A percentile compares a stretch with the other conserved stretches of the same genome.
Evolutionary conservation across 2,329 filamentous ascomycete species (phyloP).

Genomic region (Arthrobotrys pseudoclavata): DNA sequence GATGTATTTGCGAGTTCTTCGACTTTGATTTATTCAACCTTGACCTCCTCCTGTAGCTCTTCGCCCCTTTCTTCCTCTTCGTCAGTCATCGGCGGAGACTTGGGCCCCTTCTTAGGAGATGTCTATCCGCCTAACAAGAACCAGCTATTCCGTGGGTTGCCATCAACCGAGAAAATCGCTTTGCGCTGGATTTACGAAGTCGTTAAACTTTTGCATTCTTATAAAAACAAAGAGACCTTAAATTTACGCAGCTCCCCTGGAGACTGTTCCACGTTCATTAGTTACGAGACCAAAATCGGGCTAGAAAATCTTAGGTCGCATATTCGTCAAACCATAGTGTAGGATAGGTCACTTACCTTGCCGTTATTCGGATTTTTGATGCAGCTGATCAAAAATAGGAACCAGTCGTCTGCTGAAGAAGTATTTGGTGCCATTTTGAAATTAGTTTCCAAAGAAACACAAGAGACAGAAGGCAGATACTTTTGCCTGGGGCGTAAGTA

Average conservation of each 20-base stretch:
- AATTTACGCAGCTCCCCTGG: constrained; percentile 45
- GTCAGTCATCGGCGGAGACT: constrained; percentile 41
- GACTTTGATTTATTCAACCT: not conserved
- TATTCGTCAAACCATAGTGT: not conserved
- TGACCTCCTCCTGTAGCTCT: not conserved
- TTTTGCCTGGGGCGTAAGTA: not conserved
- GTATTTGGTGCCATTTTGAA: constrained; percentile 27
- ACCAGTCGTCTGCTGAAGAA: constrained; percentile 34
- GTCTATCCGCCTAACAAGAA: not conserved
- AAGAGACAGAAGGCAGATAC: not conserved
- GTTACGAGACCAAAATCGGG: constrained; percentile 50
- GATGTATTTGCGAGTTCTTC: not conserved
- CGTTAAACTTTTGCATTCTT: not conserved
- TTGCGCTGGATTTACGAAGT: constrained; percentile 7
- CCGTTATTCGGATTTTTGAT: constrained; percentile 48
- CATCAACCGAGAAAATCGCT: constrained; percentile 41
- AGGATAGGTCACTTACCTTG: not conserved
- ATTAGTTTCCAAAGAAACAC: not conserved
- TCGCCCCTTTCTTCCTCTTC: constrained; percentile 34
- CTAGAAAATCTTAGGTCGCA: constrained; percentile 6
- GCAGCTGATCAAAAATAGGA: constrained; percentile 45
- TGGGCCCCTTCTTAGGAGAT: constrained; percentile 23
- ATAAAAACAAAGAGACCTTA: not conserved
- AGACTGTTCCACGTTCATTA: constrained; percentile 47
- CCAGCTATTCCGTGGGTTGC: constrained; percentile 28